A percentile compares a stretch with the other conserved stretches of the same genome.
Conservation (phyloP, 2,329 filamentous ascomycete genomes). For the Elsinoe perseae region DNA sequence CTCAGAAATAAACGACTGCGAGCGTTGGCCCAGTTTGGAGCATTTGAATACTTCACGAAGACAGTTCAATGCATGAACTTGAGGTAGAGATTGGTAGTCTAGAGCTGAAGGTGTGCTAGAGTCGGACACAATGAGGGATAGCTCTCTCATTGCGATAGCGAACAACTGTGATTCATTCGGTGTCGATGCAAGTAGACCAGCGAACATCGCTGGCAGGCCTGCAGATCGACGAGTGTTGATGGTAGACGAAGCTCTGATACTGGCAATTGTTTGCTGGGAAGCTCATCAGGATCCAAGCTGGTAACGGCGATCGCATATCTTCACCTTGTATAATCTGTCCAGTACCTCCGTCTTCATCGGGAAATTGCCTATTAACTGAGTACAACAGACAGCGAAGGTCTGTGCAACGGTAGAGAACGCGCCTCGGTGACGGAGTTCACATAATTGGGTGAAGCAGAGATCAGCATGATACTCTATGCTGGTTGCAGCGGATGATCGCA, state of each 20-base stretch:
- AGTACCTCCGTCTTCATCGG: slow-evolving; percentile 39
- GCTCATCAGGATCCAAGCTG: not conserved
- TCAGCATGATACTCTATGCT: slow-evolving; percentile 26
- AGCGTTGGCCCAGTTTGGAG: slow-evolving; percentile 62
- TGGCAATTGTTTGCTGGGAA: slow-evolving; percentile 54
- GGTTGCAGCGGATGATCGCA: not conserved
- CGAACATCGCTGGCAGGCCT: slow-evolving; percentile 79
- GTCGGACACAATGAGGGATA: slow-evolving; percentile 50
- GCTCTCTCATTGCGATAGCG: slow-evolving; percentile 53
- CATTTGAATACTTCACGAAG: slow-evolving; percentile 87
- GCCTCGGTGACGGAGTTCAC: slow-evolving; percentile 76
- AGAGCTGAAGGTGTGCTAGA: slow-evolving; percentile 42
- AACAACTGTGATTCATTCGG: slow-evolving; percentile 49
- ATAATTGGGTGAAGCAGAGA: slow-evolving; percentile 73
- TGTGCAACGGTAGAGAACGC: slow-evolving; percentile 89
- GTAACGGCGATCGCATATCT: not conserved
- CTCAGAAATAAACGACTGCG: slow-evolving; percentile 65
- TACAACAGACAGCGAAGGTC: slow-evolving; percentile 78
- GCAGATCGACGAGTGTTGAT: slow-evolving; percentile 83
- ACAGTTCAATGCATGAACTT: slow-evolving; percentile 93
- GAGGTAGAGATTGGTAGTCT: slow-evolving; percentile 57
- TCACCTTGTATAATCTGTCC: slow-evolving; percentile 21
- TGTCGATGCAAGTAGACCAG: slow-evolving; percentile 67
- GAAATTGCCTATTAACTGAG: slow-evolving; percentile 47
- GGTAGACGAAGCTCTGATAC: slow-evolving; percentile 66